These are phyloP conservation scores for Dendrobium nobile DNA, from an alignment of 106 monocot species.

Conservation along the genomic window DNA sequence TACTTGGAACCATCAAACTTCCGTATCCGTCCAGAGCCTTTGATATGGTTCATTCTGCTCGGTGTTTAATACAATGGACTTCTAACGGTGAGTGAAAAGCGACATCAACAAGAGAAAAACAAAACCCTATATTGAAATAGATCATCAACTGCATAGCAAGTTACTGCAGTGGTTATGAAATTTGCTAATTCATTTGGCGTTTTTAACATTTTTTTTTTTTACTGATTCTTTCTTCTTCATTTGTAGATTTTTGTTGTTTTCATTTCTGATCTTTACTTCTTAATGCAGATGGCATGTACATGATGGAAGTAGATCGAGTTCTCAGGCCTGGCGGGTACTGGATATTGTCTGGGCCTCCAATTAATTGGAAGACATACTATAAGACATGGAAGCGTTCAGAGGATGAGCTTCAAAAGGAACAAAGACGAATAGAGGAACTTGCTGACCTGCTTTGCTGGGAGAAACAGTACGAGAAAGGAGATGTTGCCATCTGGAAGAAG, in stretches of 20 bases:
- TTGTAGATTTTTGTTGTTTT: background rate
- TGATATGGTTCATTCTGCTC: constrained; percentile 11
- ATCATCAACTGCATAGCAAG: background rate
- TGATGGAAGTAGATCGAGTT: constrained; percentile 53
- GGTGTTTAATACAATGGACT: constrained; percentile 15
- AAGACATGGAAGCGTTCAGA: constrained; percentile 26
- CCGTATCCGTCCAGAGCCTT: constrained; percentile 43
- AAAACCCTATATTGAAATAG: background rate
- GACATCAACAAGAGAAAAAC: background rate
- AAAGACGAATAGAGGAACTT: constrained; percentile 27
- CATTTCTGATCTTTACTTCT: background rate
- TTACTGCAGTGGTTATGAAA: background rate
- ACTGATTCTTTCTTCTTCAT: background rate
- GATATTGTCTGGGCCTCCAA: constrained; percentile 45
- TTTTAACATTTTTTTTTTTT: background rate
- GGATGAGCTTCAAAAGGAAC: constrained; percentile 30
- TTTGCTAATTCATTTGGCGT: background rate
- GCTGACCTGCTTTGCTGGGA: constrained; percentile 46
- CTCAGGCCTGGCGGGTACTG: constrained; percentile 52
- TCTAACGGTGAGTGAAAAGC: constrained; percentile 28
- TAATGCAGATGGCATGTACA: constrained; percentile 43
- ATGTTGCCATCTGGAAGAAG: constrained; percentile 40
- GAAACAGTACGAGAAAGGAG: constrained; percentile 38
- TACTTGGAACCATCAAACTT: constrained; percentile 41
- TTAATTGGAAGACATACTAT: constrained; percentile 34